phyloP scores from a whole-genome alignment of 768 basidiomycete species.

The Rhodosporidiobolus odoratus region DNA sequence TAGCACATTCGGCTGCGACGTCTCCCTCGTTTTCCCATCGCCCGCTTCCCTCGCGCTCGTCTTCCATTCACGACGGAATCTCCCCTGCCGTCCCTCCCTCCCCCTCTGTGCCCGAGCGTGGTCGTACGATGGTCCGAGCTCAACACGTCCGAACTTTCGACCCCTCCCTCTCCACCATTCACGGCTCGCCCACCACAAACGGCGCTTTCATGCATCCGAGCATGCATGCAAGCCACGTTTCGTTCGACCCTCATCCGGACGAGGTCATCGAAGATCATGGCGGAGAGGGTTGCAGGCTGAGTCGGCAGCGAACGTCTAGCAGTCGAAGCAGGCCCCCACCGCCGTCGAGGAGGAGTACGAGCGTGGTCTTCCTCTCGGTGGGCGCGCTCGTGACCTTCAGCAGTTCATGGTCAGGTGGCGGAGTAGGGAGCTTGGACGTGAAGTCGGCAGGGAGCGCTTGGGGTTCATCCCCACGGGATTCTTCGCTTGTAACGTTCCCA shows the following conservation, averaged over 20 bases:
- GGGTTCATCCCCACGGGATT: neutral
- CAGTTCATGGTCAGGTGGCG: slow-evolving; percentile 13
- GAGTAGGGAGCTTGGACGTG: neutral
- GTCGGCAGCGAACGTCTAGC: slow-evolving; percentile 10
- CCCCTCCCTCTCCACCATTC: slow-evolving; percentile 23
- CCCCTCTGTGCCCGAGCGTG: slow-evolving; percentile 24
- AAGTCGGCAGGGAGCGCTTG: neutral
- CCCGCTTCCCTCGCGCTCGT: neutral
- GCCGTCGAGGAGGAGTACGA: slow-evolving; percentile 42
- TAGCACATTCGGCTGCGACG: neutral
- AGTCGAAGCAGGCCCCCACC: slow-evolving; percentile 35
- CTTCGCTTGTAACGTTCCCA: neutral
- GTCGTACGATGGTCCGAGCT: slow-evolving; percentile 25
- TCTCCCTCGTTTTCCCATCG: neutral
- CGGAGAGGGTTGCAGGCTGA: neutral
- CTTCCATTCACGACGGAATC: neutral
- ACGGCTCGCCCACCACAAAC: slow-evolving; percentile 22
- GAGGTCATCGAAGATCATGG: neutral
- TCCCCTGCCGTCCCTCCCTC: slow-evolving; percentile 20
- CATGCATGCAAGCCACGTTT: slow-evolving; percentile 5
- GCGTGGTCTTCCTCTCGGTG: slow-evolving; percentile 40
- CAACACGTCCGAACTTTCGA: slow-evolving; percentile 3
- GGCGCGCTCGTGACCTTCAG: slow-evolving; percentile 33
- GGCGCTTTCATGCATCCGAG: neutral
- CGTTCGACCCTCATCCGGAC: slow-evolving; percentile 12